phyloP scores from a whole-genome alignment of 2,329 filamentous ascomycete genomes.

The Diaporthe caulivora region DNA sequence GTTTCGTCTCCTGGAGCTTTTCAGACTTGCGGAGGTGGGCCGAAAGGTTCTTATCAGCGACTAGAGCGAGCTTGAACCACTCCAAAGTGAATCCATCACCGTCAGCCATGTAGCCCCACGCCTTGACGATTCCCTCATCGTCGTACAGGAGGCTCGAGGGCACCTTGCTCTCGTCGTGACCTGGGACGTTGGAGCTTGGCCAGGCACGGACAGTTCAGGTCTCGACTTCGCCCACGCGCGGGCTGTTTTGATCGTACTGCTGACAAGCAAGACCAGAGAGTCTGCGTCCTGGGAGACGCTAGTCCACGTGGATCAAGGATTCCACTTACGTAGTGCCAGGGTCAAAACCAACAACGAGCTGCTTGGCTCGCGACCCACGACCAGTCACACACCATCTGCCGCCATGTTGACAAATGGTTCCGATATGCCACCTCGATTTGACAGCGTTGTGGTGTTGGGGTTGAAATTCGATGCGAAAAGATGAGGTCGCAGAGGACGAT shows the following conservation, averaged over 20 bases:
- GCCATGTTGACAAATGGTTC: neutral
- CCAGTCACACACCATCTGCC: neutral
- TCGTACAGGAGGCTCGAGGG: neutral
- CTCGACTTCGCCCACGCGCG: neutral
- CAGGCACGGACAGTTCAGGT: neutral
- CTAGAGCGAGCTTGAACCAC: slow-evolving; percentile 11
- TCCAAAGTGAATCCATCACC: neutral
- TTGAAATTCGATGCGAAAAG: too few relatives aligned
- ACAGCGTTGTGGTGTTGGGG: too few relatives aligned
- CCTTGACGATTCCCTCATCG: fast-evolving
- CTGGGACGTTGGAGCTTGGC: neutral
- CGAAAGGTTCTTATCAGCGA: neutral
- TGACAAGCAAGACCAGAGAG: neutral
- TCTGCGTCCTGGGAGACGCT: neutral
- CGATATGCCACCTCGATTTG: too few relatives aligned
- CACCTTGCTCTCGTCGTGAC: neutral
- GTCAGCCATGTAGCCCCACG: neutral
- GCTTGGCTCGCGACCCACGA: neutral
- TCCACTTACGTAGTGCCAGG: neutral
- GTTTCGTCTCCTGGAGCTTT: neutral
- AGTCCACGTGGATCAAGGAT: fast-evolving
- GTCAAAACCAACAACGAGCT: neutral
- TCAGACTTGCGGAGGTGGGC: neutral
- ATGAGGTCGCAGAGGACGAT: too few relatives aligned
- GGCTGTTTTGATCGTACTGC: fast-evolving